These are phyloP conservation scores for Amyloporia xantha DNA, from an alignment of 768 basidiomycete species.

Conservation along the genomic window DNA sequence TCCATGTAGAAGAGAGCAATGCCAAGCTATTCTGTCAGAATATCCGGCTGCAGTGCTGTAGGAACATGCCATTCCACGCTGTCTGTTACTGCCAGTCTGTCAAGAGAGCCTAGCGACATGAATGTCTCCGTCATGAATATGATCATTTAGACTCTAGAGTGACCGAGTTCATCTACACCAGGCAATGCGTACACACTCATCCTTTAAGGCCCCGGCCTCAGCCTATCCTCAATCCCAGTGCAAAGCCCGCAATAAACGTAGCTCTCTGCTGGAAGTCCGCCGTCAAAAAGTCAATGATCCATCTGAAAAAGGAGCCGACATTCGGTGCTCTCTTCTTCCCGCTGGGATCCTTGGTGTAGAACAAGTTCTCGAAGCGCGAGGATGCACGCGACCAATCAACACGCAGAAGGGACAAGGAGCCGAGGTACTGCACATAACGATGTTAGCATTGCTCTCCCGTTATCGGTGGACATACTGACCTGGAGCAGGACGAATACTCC, in stretches of 20 bases:
- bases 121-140: no score
- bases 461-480: no score
- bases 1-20: no score
- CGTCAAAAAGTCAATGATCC: constrained; percentile 74
- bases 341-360: constrained; percentile 56
- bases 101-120: no score
- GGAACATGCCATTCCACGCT: no score
- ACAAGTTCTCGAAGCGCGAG: constrained; percentile 61
- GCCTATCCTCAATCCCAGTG: constrained; percentile 75
- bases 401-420: constrained; percentile 61
- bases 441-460: background rate
- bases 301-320: constrained; percentile 55
- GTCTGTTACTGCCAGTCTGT: no score
- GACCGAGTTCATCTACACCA: no score
- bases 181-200: no score
- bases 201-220: no score
- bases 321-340: constrained; percentile 58
- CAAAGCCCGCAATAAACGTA: constrained; percentile 79
- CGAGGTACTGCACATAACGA: constrained; percentile 56
- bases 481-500: constrained; percentile 88
- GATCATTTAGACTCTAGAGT: no score
- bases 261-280: constrained; percentile 92
- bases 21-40: no score
- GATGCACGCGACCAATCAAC: constrained; percentile 75
- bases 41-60: no score